Base-by-base conservation (phyloP, 2,329 filamentous ascomycete genomes). In the Blastomyces silverae region DNA sequence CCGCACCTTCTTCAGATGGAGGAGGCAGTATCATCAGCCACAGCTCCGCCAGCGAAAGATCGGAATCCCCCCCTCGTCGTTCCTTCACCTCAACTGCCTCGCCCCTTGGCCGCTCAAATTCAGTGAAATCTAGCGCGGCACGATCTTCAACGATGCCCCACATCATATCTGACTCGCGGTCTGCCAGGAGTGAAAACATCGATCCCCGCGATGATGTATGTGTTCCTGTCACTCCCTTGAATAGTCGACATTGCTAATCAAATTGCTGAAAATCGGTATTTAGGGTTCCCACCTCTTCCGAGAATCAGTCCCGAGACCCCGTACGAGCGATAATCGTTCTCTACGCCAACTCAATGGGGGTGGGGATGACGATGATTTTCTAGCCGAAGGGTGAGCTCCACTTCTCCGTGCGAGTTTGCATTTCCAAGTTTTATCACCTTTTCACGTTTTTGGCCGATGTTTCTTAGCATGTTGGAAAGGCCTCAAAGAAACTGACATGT, bases 121-220 rank as follows among this genome's bases (percentile, higher is more conserved):
- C 77, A 10, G 66, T 74, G 31, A 70, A 67, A 6, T 78, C 76
- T n/a, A 59, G 57, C 17, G 13, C 17, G 15, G 48, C 58, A 37
- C 39, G 25, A 7, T 58, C 57, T 3, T 42, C 62, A 22, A 42
- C 31, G 25, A 53, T 42, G 57, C 50, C 31, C 42, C 25, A 37
- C 10, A 50, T 31, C 46, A 42, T 25, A 64, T 56, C 68, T 39
- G 76, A 78, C 61, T 70, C 75, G 22, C 73, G 71, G 28, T 77
- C 75, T 63, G 71, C 70, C 10, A 74, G 70, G 68, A 76, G 76
- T 62, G 72, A 74, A 2, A 74, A 77, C 63, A 71, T 75, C 37
- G 75, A 78, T 69, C 73, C 72, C 67, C 74, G 72, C 44, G 76
- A 73, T 71, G 76, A 78, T 72, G 76, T 77, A 71, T 57, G 74